Evolutionary conservation across 768 basidiomycete genomes (phyloP), one percentile per base, ranked within the genome.

Genomic region (Termitomyces sp.): DNA sequence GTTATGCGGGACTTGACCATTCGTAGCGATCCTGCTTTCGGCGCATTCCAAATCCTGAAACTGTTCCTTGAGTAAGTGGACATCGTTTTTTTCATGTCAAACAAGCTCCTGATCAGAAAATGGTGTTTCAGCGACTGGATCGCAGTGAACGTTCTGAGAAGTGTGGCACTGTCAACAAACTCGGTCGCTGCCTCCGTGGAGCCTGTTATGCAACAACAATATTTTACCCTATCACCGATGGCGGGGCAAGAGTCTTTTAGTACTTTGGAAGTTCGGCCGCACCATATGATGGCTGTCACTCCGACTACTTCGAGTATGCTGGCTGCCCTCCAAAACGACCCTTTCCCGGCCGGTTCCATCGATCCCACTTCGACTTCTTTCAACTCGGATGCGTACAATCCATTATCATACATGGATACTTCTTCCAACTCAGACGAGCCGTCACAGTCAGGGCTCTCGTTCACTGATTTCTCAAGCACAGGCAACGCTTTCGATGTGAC

Each of bases 1-100:
- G 85, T 94, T 64, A 94, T 94, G 91, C 79, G 92, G 64, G 92
- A 94, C 72, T 76, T 94, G 69, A 94, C 92, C 10, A 94, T 94
- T 62, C 86, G 92, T 61, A 94, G 92, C 63, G 92, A 94, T 72
- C 92, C 92, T 53, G 89, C 92, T 3, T 94, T 94, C 63, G 92
- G 92, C 52, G 90, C 93, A 18, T 94, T 94, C 76, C 92, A 94
- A 71, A 93, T 94, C 60, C 69, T 94, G 71, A 94, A 94, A 70
- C 74, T 94, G 64, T 94, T 94, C 81, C 78, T 94, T 59, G 92
- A 94, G 91, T 92, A 63, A 67, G 90, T 81, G 22, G 46, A 49
- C 34, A 37, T 36, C 41, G 51, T 27, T n/a, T n/a, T n/a, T n/a
- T n/a, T 26, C 31, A 55, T 56, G n/a, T 37, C 32, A 42, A 39